Percentiles rank a stretch among this genome's conserved stretches.
Conservation (phyloP, 2,329 filamentous ascomycete species). For the Aureobasidium sp. region DNA sequence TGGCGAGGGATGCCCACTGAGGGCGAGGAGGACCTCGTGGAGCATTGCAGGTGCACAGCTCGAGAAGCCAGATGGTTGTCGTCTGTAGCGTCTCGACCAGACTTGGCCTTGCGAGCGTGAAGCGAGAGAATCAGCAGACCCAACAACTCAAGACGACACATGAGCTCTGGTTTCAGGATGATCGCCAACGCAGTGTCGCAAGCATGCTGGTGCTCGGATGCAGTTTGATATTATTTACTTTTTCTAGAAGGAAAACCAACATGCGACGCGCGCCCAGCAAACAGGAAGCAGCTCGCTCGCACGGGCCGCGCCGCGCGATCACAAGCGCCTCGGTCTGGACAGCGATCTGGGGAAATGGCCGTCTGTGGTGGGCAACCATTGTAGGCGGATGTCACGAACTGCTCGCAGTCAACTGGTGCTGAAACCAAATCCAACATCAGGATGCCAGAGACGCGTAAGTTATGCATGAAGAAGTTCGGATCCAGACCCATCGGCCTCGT, state of each 20-base stretch:
- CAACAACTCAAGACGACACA: conserved; percentile 13
- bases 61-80: neutral
- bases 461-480: neutral
- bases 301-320: neutral
- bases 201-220: neutral
- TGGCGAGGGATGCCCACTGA: conserved; percentile 87
- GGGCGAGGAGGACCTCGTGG: conserved; percentile 94
- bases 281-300: neutral
- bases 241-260: conserved; percentile 11
- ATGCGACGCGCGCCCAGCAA: neutral
- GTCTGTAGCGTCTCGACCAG: neutral
- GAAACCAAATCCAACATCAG: neutral
- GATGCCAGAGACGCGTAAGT: neutral
- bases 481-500: neutral
- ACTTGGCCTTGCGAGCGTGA: conserved; percentile 8
- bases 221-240: conserved; percentile 7
- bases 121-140: conserved; percentile 11
- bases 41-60: conserved; percentile 55
- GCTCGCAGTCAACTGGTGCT: neutral
- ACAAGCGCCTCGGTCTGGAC: neutral
- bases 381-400: neutral
- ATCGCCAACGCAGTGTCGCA: neutral
- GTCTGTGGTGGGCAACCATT: neutral
- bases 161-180: neutral
- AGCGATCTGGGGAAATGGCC: conserved; percentile 3